Base-by-base conservation (phyloP, 2,329 filamentous ascomycete genomes). In the Scedosporium aurantiacum region DNA sequence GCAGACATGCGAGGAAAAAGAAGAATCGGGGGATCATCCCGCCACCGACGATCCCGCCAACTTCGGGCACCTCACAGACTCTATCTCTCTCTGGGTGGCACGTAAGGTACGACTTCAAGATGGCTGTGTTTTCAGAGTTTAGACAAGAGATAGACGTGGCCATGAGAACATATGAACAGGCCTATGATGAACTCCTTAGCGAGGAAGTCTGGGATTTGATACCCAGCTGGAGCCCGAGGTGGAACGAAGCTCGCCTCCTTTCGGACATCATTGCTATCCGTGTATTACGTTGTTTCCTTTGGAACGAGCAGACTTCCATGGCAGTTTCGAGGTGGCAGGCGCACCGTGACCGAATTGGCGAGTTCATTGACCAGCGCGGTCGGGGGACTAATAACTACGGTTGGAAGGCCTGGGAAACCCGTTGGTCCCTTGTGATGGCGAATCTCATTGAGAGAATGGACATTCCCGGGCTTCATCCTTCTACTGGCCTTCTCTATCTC, bases 41-140 rank as follows among this genome's bases (percentile, higher is more conserved):
- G 10, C 86, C 88, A 57, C 91, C 92, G 2, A 93, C 91, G 5
- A 81, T 90, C 37, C 90, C 91, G 4, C 90, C 91, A 1, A 93
- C 90, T 0, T 86, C 82, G 21, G 90, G 90, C 28, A 95, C 90
- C 1, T 95, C 91, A 1, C 89, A 94, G 68, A 90, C 89, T 0
- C 75, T 97, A n/a, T 89, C 91, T 1, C 78, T 87, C 8, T 86
- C 91, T 50, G 92, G 90, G 3, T 99, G 93, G 94, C 91, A 91
- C 68, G 87, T 95, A 60, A 87, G 93, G 16, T 97, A 97, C 73
- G 93, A 99, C 69, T 91, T 96, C 76, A 99, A 99, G 71, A 81
- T 92, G 18, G 93, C 88, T 5, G 79, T 96, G 0, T 90, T 97
- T 69, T 90, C 92, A 28, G 93, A 97, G 70, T 97, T 96, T 66